Percentiles rank a stretch among this genome's conserved stretches.
phyloP scores from a whole-genome alignment of 192 early-diverging fungal species.

The Podila verticillata region DNA sequence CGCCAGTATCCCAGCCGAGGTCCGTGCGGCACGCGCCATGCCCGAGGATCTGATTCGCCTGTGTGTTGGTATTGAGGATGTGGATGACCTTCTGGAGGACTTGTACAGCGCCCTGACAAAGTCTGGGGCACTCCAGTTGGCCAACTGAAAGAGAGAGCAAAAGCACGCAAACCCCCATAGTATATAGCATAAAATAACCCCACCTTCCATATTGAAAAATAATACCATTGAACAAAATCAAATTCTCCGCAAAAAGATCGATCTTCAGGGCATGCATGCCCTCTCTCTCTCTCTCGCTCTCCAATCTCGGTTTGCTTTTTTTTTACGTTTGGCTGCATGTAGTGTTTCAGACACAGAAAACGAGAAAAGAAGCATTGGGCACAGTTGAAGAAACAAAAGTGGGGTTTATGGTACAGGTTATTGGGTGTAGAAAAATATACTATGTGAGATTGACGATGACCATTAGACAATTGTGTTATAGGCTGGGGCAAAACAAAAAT shows the following conservation, averaged over 20 bases:
- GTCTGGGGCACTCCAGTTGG: constrained; percentile 63
- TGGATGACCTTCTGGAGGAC: constrained; percentile 90
- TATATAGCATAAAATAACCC: no score
- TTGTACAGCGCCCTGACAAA: constrained; percentile 76
- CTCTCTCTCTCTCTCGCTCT: no score
- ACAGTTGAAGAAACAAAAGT: background rate
- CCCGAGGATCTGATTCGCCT: constrained; percentile 98
- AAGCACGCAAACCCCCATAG: background rate
- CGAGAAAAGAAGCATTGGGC: background rate
- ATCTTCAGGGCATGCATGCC: no score
- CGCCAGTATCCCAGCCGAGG: constrained; percentile 91
- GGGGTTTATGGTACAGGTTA: constrained; percentile 6
- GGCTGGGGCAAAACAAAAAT: background rate
- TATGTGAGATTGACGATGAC: no score
- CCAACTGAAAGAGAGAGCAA: constrained; percentile 14
- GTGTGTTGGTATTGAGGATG: constrained; percentile 97
- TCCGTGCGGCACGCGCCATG: constrained; percentile 85
- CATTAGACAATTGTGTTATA: background rate
- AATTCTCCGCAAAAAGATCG: no score
- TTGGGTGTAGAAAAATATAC: background rate
- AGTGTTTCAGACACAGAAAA: constrained; percentile 2
- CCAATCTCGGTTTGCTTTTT: no score
- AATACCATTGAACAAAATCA: no score
- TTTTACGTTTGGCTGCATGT: no score
- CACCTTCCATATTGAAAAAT: no score